Percentiles rank a stretch among this genome's conserved stretches.
Conservation (phyloP, 2,329 filamentous ascomycete genomes). For the Ophiostoma ulmi region DNA sequence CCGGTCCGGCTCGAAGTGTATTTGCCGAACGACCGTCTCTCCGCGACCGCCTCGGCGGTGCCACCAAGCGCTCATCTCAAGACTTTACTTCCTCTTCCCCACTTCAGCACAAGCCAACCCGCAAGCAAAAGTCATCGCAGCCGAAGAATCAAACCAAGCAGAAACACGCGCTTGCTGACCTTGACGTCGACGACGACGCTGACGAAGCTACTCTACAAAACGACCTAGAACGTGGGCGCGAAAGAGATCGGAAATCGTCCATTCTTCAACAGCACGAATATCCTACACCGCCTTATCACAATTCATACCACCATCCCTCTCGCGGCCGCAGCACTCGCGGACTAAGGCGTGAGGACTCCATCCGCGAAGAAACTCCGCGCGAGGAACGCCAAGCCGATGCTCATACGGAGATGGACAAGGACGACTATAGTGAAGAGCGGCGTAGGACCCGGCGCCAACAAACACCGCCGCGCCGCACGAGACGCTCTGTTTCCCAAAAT, state of each 20-base stretch:
- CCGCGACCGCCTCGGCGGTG: slow-evolving; percentile 23
- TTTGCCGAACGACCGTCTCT: slow-evolving; percentile 23
- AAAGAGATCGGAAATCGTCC: neutral
- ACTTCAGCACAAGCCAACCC: neutral
- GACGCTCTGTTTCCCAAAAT: slow-evolving; percentile 30
- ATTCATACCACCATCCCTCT: slow-evolving; percentile 14
- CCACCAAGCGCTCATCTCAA: slow-evolving; percentile 18
- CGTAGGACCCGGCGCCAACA: slow-evolving; percentile 18
- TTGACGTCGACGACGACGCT: slow-evolving; percentile 1
- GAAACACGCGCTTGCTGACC: neutral
- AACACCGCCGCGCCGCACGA: slow-evolving; percentile 25
- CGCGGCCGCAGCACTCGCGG: slow-evolving; percentile 22
- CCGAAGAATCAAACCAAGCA: slow-evolving; percentile 5
- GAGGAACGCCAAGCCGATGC: slow-evolving; percentile 22
- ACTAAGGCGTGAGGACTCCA: slow-evolving; percentile 19
- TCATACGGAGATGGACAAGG: slow-evolving; percentile 20
- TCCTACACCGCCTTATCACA: slow-evolving; percentile 10
- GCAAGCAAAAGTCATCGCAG: slow-evolving; percentile 9
- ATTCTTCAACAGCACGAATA: neutral
- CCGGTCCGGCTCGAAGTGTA: slow-evolving; percentile 22
- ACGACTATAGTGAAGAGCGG: slow-evolving; percentile 21
- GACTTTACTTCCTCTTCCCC: slow-evolving; percentile 17
- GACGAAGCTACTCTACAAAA: neutral
- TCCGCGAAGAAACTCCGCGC: slow-evolving; percentile 20
- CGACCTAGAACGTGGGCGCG: slow-evolving; percentile 10